Conservation (phyloP, 768 basidiomycete species). For the Polyporus arcularius region DNA sequence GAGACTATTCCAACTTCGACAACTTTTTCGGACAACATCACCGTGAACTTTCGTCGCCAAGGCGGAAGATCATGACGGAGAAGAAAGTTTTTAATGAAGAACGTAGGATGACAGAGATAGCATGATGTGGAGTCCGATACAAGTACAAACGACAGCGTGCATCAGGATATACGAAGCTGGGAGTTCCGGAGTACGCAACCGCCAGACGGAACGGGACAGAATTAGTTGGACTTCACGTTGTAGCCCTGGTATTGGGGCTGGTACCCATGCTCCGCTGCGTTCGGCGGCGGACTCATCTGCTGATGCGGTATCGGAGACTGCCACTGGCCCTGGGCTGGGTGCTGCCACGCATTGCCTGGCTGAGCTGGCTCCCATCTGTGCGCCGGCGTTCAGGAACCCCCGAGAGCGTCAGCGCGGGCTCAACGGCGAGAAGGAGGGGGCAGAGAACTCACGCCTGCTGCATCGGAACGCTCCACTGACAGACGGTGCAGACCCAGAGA, state of each 20-base stretch:
- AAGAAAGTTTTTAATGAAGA: conserved; percentile 2
- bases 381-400: neutral
- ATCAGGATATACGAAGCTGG: too few relatives aligned
- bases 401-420: conserved; percentile 2
- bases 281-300: conserved; percentile 18
- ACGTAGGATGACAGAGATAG: conserved; percentile 1
- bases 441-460: conserved; percentile 46
- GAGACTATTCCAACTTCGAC: too few relatives aligned
- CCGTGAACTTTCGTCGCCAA: too few relatives aligned
- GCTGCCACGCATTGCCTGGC: conserved; percentile 21
- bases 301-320: conserved; percentile 13
- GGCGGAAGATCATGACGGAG: neutral
- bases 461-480: conserved; percentile 60
- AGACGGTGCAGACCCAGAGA: conserved; percentile 73
- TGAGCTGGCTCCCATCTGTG: conserved; percentile 38
- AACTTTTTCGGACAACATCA: too few relatives aligned
- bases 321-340: conserved; percentile 13
- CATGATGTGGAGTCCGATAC: neutral
- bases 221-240: conserved; percentile 13
- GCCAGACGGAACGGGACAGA: neutral
- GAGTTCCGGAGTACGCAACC: neutral
- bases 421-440: neutral
- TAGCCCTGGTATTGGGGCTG: conserved; percentile 36
- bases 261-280: conserved; percentile 25
- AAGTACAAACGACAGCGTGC: neutral